Conservation (phyloP, 208 protist genomes). For the Trypanosoma theileri region DNA sequence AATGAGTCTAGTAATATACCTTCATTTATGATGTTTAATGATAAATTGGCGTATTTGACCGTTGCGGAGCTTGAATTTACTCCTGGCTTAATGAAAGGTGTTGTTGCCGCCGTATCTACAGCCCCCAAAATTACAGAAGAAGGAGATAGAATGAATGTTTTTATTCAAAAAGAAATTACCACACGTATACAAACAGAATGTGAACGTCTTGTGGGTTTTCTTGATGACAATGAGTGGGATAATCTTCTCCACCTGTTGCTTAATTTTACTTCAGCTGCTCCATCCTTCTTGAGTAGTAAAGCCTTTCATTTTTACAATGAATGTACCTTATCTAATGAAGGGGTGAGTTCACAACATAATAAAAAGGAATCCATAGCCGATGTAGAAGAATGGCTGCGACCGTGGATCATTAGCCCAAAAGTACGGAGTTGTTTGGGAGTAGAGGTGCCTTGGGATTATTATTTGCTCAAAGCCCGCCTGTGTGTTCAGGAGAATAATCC, state of each 20-base stretch:
- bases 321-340: conserved; percentile 1
- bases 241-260: conserved; percentile 39
- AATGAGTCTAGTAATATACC: not conserved
- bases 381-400: conserved; percentile 57
- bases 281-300: conserved; percentile 42
- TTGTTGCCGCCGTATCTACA: conserved; percentile 51
- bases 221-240: conserved; percentile 43
- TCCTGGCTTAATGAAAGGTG: conserved; percentile 46
- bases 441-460: conserved; percentile 83
- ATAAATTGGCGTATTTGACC: conserved; percentile 15
- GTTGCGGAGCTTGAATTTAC: conserved; percentile 50
- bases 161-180: conserved; percentile 52
- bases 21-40: conserved; percentile 12
- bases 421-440: conserved; percentile 32
- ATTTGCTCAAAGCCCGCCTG: conserved; percentile 56
- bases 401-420: conserved; percentile 36
- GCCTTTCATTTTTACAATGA: conserved; percentile 34
- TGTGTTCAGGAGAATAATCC: conserved; percentile 17
- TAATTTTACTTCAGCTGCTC: conserved; percentile 33
- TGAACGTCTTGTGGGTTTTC: conserved; percentile 71
- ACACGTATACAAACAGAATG: conserved; percentile 64
- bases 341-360: not conserved
- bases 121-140: conserved; percentile 49
- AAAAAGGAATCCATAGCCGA: conserved; percentile 38
- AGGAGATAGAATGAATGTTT: conserved; percentile 26